Conservation (phyloP, 2,329 filamentous ascomycete species). For the Graphiopsis chlorocephala region DNA sequence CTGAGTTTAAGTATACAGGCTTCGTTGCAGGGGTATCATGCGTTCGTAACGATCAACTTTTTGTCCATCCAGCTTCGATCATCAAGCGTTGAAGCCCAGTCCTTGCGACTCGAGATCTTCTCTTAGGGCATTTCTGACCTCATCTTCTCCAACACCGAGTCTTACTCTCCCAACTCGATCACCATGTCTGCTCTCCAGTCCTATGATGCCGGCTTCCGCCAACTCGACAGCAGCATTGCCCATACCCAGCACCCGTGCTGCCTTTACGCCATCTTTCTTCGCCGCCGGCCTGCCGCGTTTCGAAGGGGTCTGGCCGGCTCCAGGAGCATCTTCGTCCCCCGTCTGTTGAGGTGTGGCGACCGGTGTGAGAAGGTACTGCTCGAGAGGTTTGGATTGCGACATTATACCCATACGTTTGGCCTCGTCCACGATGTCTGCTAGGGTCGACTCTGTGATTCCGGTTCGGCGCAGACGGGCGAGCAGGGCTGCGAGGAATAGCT, state of each 20-base stretch:
- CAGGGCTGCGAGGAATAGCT: slow-evolving; percentile 81
- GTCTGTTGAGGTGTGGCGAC: slow-evolving; percentile 31
- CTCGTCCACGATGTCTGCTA: slow-evolving; percentile 88
- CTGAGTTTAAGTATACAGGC: not conserved
- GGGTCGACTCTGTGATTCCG: slow-evolving; percentile 80
- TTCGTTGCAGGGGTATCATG: slow-evolving; percentile 12
- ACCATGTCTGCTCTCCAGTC: slow-evolving; percentile 71
- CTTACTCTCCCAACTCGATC: slow-evolving; percentile 86
- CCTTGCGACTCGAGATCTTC: slow-evolving; percentile 85
- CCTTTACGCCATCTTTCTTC: slow-evolving; percentile 32
- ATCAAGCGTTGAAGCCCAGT: slow-evolving; percentile 56
- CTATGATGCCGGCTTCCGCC: slow-evolving; percentile 82
- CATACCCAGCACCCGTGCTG: slow-evolving; percentile 57
- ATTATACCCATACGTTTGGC: slow-evolving; percentile 66
- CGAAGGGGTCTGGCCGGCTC: slow-evolving; percentile 33
- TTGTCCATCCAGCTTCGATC: not conserved
- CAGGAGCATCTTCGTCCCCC: slow-evolving; percentile 27
- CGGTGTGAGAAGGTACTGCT: slow-evolving; percentile 56
- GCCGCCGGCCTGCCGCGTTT: slow-evolving; percentile 33
- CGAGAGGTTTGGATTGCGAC: slow-evolving; percentile 58
- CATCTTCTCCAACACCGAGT: slow-evolving; percentile 83
- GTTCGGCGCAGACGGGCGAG: slow-evolving; percentile 75
- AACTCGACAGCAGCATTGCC: slow-evolving; percentile 76
- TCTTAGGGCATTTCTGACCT: slow-evolving; percentile 80
- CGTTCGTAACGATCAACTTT: not conserved